Evolutionary conservation across 139 green algal genomes (phyloP), one percentile per base, ranked within the genome.

Genomic region (Choricystis sp.): DNA sequence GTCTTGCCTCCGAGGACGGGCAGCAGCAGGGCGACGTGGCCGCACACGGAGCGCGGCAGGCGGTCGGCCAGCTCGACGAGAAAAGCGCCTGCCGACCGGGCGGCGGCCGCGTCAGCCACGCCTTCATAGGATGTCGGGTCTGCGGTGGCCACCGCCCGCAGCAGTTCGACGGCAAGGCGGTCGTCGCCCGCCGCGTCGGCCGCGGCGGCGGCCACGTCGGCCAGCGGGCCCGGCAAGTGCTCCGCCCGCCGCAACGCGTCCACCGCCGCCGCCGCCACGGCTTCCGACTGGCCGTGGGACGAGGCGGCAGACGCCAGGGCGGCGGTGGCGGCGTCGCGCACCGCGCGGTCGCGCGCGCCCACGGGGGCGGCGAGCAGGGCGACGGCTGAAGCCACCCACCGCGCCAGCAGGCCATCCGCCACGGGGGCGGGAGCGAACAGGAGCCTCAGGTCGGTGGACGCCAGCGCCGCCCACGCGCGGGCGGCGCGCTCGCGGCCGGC

Each of bases 1-100:
- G 83, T 72, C 65, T 87, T 80, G 25, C 82, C 78, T 20, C 84
- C 77, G 30, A 94, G 61, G 69, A 89, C 80, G 20, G 81, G 76
- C 48, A 87, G 57, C 31, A 94, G 72, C 61, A 84, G 61, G 40
- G 64, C 61, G 28, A 86, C 71, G 49, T 80, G 70, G 16, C 48
- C 59, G 2, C 64, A 66, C 59, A 86, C 66, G 4, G 24, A 67
- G 49, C 61, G 29, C 9, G 72, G 72, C 56, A 78, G 72, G 61
- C 61, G 66, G 14, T 69, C 58, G 1, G 82, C 80, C 56, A 91
- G 70, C 40, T 77, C 65, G 20, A 59, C 68, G 3, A 95, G 56
- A 57, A 94, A 81, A 4, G 69, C 61, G 0, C 73, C 86, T 16
- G 79, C 73, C 29, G 59, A 69, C 56, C 76, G 72, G 60, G 85